Percentiles rank a stretch among this genome's conserved stretches.
phyloP scores from a whole-genome alignment of 1,139 yeast genomes.

The Yamadazyma triangularis region DNA sequence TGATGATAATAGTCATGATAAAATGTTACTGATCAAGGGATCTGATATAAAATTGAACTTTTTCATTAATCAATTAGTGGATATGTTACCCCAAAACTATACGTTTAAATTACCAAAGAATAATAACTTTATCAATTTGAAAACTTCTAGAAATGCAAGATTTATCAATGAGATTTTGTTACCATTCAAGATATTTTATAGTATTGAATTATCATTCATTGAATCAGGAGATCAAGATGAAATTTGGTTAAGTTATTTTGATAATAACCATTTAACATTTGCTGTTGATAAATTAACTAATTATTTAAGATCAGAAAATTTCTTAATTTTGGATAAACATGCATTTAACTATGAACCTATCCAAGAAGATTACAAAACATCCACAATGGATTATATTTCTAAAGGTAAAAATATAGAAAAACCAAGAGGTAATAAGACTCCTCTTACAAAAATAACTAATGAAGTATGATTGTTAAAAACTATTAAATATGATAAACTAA shows the following conservation, averaged over 20 bases:
- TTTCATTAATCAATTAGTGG: constrained; percentile 49
- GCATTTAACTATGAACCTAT: constrained; percentile 22
- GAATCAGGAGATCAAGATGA: constrained; percentile 20
- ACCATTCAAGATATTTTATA: constrained; percentile 58
- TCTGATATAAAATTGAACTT: constrained; percentile 48
- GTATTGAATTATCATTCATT: constrained; percentile 43
- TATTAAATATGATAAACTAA: no score
- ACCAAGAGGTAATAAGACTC: constrained; percentile 9
- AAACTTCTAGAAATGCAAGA: constrained; percentile 4
- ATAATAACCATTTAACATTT: constrained; percentile 23
- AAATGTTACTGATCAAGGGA: constrained; percentile 55
- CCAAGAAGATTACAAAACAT: constrained; percentile 5
- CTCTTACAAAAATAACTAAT: constrained; percentile 19
- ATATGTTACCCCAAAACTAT: constrained; percentile 53
- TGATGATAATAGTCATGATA: constrained; percentile 12
- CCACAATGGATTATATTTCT: background rate
- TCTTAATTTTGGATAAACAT: constrained; percentile 49
- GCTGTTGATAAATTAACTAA: constrained; percentile 48
- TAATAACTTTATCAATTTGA: constrained; percentile 28
- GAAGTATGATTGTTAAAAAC: no score
- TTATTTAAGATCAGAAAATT: constrained; percentile 47
- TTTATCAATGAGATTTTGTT: constrained; percentile 43
- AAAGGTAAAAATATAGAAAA: constrained; percentile 6
- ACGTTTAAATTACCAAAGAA: constrained; percentile 52
- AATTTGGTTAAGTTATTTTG: constrained; percentile 26